Base-by-base conservation (phyloP, 768 basidiomycete species). In the Postia placenta region DNA sequence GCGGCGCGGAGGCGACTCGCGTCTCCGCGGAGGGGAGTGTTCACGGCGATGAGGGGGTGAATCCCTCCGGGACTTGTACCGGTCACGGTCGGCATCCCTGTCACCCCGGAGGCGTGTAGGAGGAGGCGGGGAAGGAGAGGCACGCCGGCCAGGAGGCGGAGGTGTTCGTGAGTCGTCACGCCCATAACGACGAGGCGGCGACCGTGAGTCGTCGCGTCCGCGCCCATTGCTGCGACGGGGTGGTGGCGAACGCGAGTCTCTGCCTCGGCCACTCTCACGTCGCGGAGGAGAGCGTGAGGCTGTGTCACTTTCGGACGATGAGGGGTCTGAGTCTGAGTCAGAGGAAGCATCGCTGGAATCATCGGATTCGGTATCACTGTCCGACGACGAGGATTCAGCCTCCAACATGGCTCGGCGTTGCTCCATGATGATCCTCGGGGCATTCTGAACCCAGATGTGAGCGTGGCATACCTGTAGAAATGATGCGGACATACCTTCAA, bases 341-440 rank as follows among this genome's bases (percentile, higher is more conserved):
- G 67, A 60, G 42, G 69, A 67, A 55, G 79, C 75, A 54, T 79
- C 75, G 0, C 64, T 63, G 36, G 64, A 62, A 2, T 65, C 63
- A 50, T 69, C 69, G 4, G 64, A 63, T 35, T 67, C 68, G 0
- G 70, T 69, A 20, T 47, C 64, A 46, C 67, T 67, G 4, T 69
- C 70, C 0, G 73, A 73, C 1, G 73, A 73, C 5, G 70, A 74
- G 0, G 75, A 74, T 43, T 73, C 76, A 19, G 81, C 87, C 62
- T 87, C 88, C 22, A 92, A 74, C 76, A 89, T 83, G 2, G 88
- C 89, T 27, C 89, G 86, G 28, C 92, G 84, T 67, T 95, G 92
- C 61, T 93, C 93, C 84, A 96, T 87, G 60, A 97, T 92, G 39
- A 96, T 67, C 39, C 81, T 79, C 2, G 95, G 95, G 1, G 92